Evolutionary conservation across 164 flowering plant species (phyloP).

Genomic region (Stephania japonica): DNA sequence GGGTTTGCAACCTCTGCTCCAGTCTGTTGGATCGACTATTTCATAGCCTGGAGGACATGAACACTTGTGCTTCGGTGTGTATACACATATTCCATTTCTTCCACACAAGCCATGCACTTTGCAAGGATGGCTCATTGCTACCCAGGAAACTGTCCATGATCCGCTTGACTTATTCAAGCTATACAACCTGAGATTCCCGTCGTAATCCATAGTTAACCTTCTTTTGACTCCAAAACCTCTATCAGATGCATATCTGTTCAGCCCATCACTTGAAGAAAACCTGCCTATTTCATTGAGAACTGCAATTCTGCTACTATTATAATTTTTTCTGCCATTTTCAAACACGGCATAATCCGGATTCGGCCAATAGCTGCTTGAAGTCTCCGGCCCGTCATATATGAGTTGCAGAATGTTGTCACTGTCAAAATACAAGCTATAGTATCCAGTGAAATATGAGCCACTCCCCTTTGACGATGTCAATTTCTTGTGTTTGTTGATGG

Average conservation of each 20-base stretch:
- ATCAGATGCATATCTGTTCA: slow-evolving; percentile 17
- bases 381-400: slow-evolving; percentile 23
- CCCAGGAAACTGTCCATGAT: slow-evolving; percentile 21
- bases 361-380: slow-evolving; percentile 21
- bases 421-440: slow-evolving; percentile 11
- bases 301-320: slow-evolving; percentile 18
- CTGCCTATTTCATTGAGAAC: slow-evolving; percentile 17
- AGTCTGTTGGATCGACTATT: slow-evolving; percentile 15
- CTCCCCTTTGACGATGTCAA: slow-evolving; percentile 8
- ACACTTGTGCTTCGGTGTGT: slow-evolving; percentile 14
- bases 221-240: slow-evolving; percentile 15
- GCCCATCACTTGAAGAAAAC: slow-evolving; percentile 14
- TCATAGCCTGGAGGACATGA: slow-evolving; percentile 18
- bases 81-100: slow-evolving; percentile 22
- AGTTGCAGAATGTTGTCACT: slow-evolving; percentile 15
- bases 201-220: slow-evolving; percentile 20
- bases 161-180: slow-evolving; percentile 13
- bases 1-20: slow-evolving; percentile 21
- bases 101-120: slow-evolving; percentile 20
- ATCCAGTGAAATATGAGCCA: slow-evolving; percentile 11
- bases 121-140: slow-evolving; percentile 12
- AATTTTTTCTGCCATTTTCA: slow-evolving; percentile 9
- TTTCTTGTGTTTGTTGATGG: slow-evolving; percentile 11
- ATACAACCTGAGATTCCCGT: slow-evolving; percentile 24
- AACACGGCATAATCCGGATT: slow-evolving; percentile 12